phyloP scores from a whole-genome alignment of 2,329 filamentous ascomycete species.

The Coleophoma cylindrospora region DNA sequence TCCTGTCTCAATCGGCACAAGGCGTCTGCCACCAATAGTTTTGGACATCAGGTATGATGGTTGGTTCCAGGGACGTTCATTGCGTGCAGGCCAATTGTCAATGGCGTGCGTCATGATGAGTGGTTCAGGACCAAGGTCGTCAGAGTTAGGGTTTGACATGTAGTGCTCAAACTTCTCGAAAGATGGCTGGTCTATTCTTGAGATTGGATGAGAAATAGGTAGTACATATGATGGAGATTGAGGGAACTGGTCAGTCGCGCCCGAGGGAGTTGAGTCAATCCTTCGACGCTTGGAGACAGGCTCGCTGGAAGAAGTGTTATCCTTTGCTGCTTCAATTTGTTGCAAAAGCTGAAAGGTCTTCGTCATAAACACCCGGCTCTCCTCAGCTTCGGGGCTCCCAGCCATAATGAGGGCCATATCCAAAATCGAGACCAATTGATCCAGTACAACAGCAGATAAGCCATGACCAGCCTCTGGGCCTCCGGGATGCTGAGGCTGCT shows the following conservation, averaged over 20 bases:
- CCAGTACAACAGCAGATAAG: conserved; percentile 4
- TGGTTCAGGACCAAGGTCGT: conserved; percentile 44
- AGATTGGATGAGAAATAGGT: conserved; percentile 35
- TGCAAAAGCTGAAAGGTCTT: background rate
- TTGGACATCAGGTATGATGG: conserved; percentile 67
- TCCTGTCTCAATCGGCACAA: conserved; percentile 84
- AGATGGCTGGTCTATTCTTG: conserved; percentile 37
- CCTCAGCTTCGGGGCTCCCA: conserved; percentile 7
- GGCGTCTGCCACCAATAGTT: conserved; percentile 70
- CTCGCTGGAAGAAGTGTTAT: background rate
- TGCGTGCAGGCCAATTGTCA: conserved; percentile 72
- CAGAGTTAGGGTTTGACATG: conserved; percentile 40
- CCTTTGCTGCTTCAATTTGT: background rate
- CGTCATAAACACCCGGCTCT: background rate
- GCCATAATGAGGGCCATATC: conserved; percentile 29
- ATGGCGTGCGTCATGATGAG: conserved; percentile 65
- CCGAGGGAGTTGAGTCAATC: background rate
- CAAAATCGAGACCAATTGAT: conserved; percentile 22
- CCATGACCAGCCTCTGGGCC: background rate
- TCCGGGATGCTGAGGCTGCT: background rate
- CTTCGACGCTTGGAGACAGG: background rate
- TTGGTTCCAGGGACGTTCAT: conserved; percentile 62
- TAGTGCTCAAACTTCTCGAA: conserved; percentile 58
- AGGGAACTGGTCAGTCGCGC: conserved; percentile 13
- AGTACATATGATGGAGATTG: conserved; percentile 31